Base-by-base conservation (phyloP, 1,139 yeast genomes). In the Scheffersomyces lignicola region DNA sequence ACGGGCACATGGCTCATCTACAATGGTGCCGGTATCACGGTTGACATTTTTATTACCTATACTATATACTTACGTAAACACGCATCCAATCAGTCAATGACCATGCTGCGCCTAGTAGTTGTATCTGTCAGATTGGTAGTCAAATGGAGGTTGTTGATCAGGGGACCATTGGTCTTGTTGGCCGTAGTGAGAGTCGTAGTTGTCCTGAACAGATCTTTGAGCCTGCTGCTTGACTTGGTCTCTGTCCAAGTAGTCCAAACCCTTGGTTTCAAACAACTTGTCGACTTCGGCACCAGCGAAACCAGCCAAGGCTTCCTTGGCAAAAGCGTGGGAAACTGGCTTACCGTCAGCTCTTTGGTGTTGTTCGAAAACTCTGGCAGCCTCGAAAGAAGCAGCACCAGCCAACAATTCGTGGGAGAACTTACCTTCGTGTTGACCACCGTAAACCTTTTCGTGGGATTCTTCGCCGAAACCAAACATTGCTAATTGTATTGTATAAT, bases 381-480 rank as follows among this genome's bases (percentile, higher is more conserved):
- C 65, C 42, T 55, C 64, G 37, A 60, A 60, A 5, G 64, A 56
- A 18, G 65, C 64, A 27, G 61, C 65, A 45, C 65, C 64, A 20
- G 65, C 64, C 34, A 60, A 35, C 42, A 57, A 49, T 42, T 60
- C 65, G 42, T 60, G 65, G 17, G 60, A 47, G 45, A 60, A 53
- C 46, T 58, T 56, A 26, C 57, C 62, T 39, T 58, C 61, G 52
- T 59, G 63, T 34, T 50, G 31, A 11, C 47, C 56, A 35, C 62
- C 62, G 53, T 59, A 58, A 24, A 58, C 65, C 56, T 62, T 49
- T 64, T 74, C 34, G 64, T 65, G 4, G 85, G 76, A 6, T 76
- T 73, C 43, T 76, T 73, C 43, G 27, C 38, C 42, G 21, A 45
- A 46, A 29, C 45, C 55, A 33, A 51, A 49, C 51, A 51, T 49